Evolutionary conservation across 225 moss, liverwort and hornwort species (phyloP).

Genomic region (Climacium dendroides): DNA sequence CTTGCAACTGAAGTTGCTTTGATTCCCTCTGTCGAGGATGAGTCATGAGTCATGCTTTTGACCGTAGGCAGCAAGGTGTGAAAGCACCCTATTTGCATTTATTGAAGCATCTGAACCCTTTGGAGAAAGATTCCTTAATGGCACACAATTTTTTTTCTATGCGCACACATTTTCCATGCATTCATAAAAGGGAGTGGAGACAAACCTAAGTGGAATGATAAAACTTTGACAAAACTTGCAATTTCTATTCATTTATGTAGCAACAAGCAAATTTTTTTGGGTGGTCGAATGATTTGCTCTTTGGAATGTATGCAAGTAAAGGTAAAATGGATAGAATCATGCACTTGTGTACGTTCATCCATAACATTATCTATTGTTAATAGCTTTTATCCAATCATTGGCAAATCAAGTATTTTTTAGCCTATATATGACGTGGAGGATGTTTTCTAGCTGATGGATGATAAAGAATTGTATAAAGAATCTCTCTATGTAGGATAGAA

Average conservation of each 20-base stretch:
- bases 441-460: too few relatives aligned
- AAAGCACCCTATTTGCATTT: not conserved
- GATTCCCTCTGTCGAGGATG: not conserved
- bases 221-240: not conserved
- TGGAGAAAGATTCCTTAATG: not conserved
- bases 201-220: not conserved
- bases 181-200: not conserved
- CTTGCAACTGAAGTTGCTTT: not conserved
- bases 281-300: too few relatives aligned
- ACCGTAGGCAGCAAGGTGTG: too few relatives aligned
- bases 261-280: rapidly evolving
- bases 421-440: too few relatives aligned
- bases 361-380: not conserved
- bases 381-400: not conserved
- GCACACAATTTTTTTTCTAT: not conserved
- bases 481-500: too few relatives aligned
- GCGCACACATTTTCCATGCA: not conserved
- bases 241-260: not conserved
- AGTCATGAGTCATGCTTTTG: not conserved
- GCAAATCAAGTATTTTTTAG: not conserved
- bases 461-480: too few relatives aligned
- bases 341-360: rapidly evolving
- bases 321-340: not conserved
- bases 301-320: not conserved
- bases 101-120: not conserved